Evolutionary conservation across 331 rosid species (phyloP).

Genomic region (Malus hybrid): DNA sequence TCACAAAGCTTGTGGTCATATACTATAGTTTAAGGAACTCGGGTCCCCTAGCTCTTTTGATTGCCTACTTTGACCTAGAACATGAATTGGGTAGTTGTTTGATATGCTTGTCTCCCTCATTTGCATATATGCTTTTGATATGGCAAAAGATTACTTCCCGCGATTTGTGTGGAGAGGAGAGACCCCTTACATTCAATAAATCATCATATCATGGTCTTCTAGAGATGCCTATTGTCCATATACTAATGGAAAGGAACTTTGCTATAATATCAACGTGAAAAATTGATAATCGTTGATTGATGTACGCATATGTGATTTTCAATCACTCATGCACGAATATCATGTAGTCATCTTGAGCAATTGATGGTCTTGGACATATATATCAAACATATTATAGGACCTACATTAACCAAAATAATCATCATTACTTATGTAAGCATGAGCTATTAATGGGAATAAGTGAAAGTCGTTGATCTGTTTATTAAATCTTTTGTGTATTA

Average conservation of each 20-base stretch:
- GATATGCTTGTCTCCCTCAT: slow-evolving; percentile 5
- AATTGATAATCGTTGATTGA: neutral
- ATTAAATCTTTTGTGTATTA: too few relatives aligned
- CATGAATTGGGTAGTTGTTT: slow-evolving; percentile 3
- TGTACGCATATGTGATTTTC: neutral
- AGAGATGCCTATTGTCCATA: neutral
- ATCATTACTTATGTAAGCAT: too few relatives aligned
- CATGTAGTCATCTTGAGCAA: too few relatives aligned
- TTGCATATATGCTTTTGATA: neutral
- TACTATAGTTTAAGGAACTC: neutral
- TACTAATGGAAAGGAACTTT: neutral
- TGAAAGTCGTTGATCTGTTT: too few relatives aligned
- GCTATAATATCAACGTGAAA: neutral
- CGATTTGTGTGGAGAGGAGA: neutral
- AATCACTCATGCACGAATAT: neutral
- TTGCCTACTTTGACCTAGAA: neutral
- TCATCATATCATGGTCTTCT: neutral
- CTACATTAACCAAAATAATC: too few relatives aligned
- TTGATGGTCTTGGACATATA: too few relatives aligned
- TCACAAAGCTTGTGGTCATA: neutral
- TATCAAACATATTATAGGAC: too few relatives aligned
- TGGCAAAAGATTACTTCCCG: neutral
- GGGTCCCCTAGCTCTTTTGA: neutral
- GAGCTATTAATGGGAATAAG: too few relatives aligned
- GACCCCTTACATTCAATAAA: neutral